These are phyloP conservation scores for Tricholomella constricta DNA, from an alignment of 768 basidiomycete species.

Conservation along the genomic window DNA sequence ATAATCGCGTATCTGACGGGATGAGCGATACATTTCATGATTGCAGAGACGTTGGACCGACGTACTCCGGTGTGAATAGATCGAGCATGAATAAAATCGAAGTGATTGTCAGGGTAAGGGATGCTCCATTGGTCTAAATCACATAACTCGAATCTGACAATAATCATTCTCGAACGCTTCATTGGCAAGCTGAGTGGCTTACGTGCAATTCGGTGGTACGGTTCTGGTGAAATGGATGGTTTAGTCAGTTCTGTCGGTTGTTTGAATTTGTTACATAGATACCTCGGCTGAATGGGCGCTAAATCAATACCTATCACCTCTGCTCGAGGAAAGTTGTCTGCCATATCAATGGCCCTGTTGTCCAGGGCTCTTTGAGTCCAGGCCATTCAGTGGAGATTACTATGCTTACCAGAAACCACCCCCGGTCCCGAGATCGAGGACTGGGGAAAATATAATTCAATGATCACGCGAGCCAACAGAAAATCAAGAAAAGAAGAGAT, in stretches of 20 bases:
- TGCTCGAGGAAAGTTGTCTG: constrained; percentile 67
- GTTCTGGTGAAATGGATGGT: constrained; percentile 35
- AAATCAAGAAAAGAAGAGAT: constrained; percentile 2
- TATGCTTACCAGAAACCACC: constrained; percentile 56
- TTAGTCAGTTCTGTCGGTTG: neutral
- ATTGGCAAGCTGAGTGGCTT: constrained; percentile 31
- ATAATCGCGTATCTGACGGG: constrained; percentile 60
- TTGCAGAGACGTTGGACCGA: constrained; percentile 8
- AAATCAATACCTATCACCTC: constrained; percentile 73
- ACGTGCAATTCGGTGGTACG: constrained; percentile 76
- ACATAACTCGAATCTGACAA: constrained; percentile 66
- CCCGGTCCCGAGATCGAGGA: constrained; percentile 73
- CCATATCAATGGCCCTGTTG: constrained; percentile 69
- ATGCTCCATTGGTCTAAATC: constrained; percentile 61
- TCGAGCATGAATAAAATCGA: constrained; percentile 72
- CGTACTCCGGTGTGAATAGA: constrained; percentile 68
- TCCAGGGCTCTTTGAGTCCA: neutral
- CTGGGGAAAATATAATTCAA: constrained; percentile 29
- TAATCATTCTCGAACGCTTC: constrained; percentile 7
- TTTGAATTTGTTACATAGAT: constrained; percentile 15
- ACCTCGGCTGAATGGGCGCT: constrained; percentile 75
- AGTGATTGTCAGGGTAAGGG: constrained; percentile 63
- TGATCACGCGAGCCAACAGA: constrained; percentile 10
- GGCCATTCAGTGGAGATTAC: neutral
- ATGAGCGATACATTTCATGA: neutral